phyloP scores from a whole-genome alignment of 1,284 basidiomycete species.

The Leccinum solheimii region DNA sequence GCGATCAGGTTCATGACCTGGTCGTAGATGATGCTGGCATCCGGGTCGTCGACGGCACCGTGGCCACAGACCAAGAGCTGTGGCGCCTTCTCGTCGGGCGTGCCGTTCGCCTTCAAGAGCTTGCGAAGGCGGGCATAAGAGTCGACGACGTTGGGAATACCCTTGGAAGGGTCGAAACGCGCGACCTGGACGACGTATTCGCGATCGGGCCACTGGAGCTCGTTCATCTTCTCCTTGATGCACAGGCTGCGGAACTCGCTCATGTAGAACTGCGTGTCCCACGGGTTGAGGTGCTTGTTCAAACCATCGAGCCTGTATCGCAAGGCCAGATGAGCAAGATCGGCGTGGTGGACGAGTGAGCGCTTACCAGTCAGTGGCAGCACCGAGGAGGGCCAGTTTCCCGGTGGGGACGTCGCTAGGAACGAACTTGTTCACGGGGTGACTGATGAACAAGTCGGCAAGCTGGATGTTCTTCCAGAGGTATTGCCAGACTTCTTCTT shows the following conservation, averaged over 20 bases:
- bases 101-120: conserved; percentile 50
- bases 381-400: conserved; percentile 70
- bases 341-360: background rate
- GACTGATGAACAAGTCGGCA: conserved; percentile 84
- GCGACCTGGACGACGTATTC: conserved; percentile 85
- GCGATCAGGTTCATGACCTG: conserved; percentile 62
- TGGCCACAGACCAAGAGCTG: conserved; percentile 86
- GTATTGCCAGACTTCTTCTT: conserved; percentile 88
- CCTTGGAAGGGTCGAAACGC: conserved; percentile 77
- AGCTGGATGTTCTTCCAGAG: conserved; percentile 86
- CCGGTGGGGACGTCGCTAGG: conserved; percentile 76
- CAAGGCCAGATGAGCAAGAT: background rate
- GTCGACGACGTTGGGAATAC: conserved; percentile 80
- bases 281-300: conserved; percentile 76
- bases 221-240: conserved; percentile 72
- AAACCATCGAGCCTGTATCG: conserved; percentile 76
- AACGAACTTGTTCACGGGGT: conserved; percentile 90
- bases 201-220: conserved; percentile 76
- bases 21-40: conserved; percentile 85
- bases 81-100: conserved; percentile 59
- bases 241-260: conserved; percentile 77
- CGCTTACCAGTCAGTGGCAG: conserved; percentile 75
- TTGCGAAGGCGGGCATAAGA: conserved; percentile 79
- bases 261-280: conserved; percentile 82
- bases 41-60: conserved; percentile 84